These are phyloP conservation scores for Tricholoma bakamatsutake DNA, from an alignment of 768 basidiomycete genomes.

Conservation along the genomic window DNA sequence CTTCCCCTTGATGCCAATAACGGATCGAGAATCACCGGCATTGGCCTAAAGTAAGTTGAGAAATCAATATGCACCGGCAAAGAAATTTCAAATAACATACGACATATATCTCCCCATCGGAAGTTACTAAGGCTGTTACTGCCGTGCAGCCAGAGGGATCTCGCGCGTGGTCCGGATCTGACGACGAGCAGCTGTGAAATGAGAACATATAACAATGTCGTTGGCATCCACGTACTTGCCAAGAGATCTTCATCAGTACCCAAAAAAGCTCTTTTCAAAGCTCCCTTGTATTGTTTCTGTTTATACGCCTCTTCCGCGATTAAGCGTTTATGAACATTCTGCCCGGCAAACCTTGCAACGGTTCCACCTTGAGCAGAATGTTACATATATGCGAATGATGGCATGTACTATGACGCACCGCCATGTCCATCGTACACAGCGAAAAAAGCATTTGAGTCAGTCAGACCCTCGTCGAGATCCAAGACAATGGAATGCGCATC, in stretches of 20 bases:
- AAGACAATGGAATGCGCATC: constrained; percentile 83
- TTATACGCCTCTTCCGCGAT: constrained; percentile 67
- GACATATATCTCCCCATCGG: constrained; percentile 72
- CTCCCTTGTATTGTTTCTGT: constrained; percentile 61
- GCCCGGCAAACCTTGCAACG: constrained; percentile 84
- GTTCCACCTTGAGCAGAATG: constrained; percentile 50
- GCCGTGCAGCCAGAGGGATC: constrained; percentile 98
- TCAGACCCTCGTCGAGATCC: constrained; percentile 50
- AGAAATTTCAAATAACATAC: constrained; percentile 37
- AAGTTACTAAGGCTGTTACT: constrained; percentile 78
- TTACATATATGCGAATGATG: constrained; percentile 8
- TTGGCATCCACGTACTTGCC: constrained; percentile 47
- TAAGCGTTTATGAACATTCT: constrained; percentile 76
- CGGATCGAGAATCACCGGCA: constrained; percentile 92
- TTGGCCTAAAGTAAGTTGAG: constrained; percentile 64
- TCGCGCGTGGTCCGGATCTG: constrained; percentile 80
- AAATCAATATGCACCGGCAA: constrained; percentile 6
- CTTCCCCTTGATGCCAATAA: constrained; percentile 78
- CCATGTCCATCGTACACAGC: constrained; percentile 99
- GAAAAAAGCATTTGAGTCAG: constrained; percentile 72
- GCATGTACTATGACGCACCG: constrained; percentile 44
- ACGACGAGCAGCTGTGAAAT: constrained; percentile 12
- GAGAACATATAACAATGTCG: background rate
- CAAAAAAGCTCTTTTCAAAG: constrained; percentile 85
- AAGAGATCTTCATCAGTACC: constrained; percentile 94